Percentiles rank a stretch among this genome's conserved stretches.
These are phyloP conservation scores for Candida schatavii DNA, from an alignment of 805 yeast species.

Conservation along the genomic window DNA sequence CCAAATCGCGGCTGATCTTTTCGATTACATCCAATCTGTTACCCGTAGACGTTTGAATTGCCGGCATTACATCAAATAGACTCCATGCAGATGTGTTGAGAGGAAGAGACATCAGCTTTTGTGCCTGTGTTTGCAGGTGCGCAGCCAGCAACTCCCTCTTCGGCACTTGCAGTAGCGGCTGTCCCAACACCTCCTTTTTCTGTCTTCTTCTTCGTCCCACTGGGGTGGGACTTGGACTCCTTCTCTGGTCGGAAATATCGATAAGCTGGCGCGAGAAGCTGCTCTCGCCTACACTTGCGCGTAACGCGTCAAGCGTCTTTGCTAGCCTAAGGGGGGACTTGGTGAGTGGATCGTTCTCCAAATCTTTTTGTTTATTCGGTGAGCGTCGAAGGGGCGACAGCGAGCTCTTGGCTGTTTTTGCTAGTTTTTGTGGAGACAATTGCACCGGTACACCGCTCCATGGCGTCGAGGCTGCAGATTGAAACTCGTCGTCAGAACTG, in stretches of 20 bases:
- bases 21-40: constrained; percentile 1
- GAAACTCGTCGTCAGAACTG: background rate
- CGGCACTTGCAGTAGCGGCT: too few relatives aligned
- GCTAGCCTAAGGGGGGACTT: constrained; percentile 17
- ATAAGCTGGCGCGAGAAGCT: background rate
- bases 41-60: too few relatives aligned
- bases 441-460: background rate
- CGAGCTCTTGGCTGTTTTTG: constrained; percentile 12
- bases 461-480: background rate
- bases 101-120: too few relatives aligned
- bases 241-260: background rate
- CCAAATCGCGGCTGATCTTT: constrained; percentile 1
- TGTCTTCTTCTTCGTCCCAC: background rate
- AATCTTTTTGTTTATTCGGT: background rate
- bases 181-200: background rate
- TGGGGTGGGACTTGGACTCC: constrained; percentile 1
- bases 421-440: constrained; percentile 14
- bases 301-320: constrained; percentile 7
- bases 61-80: too few relatives aligned
- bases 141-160: too few relatives aligned
- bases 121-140: background rate
- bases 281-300: background rate
- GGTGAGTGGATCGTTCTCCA: constrained; percentile 11
- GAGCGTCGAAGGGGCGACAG: constrained; percentile 5
- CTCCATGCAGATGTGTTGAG: too few relatives aligned